Percentiles rank a stretch among this genome's conserved stretches.
These are phyloP conservation scores for Adenanthera pavonina DNA, from an alignment of 306 rosid species.

Conservation along the genomic window DNA sequence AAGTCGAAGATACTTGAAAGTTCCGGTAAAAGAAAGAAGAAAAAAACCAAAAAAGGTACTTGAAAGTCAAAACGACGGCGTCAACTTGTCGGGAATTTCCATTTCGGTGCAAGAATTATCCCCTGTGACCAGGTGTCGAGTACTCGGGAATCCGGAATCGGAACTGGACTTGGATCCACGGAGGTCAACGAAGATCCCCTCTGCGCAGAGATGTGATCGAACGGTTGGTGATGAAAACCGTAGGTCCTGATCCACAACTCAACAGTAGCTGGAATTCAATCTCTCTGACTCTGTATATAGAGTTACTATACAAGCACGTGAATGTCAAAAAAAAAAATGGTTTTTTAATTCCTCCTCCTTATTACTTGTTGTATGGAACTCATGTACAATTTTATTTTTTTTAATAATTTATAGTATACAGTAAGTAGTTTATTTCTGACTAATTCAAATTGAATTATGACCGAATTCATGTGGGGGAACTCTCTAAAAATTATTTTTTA, in stretches of 20 bases:
- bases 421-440: too few relatives aligned
- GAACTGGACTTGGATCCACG: background rate
- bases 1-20: slow-evolving; percentile 44
- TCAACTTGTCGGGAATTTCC: slow-evolving; percentile 33
- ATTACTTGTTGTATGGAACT: too few relatives aligned
- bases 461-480: too few relatives aligned
- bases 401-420: too few relatives aligned
- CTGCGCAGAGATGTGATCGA: background rate
- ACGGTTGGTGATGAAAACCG: background rate
- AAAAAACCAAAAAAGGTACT: too few relatives aligned
- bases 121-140: slow-evolving; percentile 20
- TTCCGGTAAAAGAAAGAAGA: too few relatives aligned
- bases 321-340: background rate
- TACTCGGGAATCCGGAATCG: background rate
- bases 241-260: background rate
- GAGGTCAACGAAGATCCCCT: background rate
- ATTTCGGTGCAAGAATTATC: background rate
- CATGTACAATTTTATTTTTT: too few relatives aligned
- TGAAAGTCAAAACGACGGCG: slow-evolving; percentile 35
- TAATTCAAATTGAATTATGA: too few relatives aligned
- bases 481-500: too few relatives aligned
- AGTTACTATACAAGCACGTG: background rate
- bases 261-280: background rate
- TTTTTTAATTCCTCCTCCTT: too few relatives aligned
- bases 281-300: background rate